Evolutionary conservation across 345 rosid genomes (phyloP), one percentile per base, ranked within the genome.

Genomic region (Moringa oleifera): DNA sequence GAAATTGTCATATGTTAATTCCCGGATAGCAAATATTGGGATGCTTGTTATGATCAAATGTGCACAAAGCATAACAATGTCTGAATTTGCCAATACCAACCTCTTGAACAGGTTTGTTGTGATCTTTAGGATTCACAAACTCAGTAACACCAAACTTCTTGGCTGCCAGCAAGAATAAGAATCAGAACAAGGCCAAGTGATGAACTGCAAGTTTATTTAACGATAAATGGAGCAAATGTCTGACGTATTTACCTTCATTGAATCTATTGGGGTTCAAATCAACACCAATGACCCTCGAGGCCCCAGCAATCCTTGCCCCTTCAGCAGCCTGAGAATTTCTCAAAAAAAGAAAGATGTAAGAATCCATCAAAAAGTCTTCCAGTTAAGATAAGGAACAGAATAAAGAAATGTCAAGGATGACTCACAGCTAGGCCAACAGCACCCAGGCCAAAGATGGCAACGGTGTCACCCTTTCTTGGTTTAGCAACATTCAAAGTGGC

Each of bases 401-500:
- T 11, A 33, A 33, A 33, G 11, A n/a, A n/a, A n/a, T n/a, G n/a
- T n/a, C n/a, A 13, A 53, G 23, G 57, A 51, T 6, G 53, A 70
- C 81, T 71, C 54, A 84, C 86, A 8, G 83, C 90, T 9, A 89
- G 89, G 58, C 93, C 93, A 59, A 89, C 90, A 53, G 96, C 86
- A 41, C 91, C 96, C 22, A 89, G 72, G 18, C 96, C 90, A 21
- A 86, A 89, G 46, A 89, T 23, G 0, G 93, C 89, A 53, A 89
- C 89, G 11, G 79, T 68, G 0, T 79, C 83, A 21, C 96, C 96
- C 73, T 78, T 76, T 23, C 76, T 76, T 0, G 96, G 96, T 74
- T 83, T 84, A 59, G 96, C 90, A 18, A 89, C 93, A 72, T 86
- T 89, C 71, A 89, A 33, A 36, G 93, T 78, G 11, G 96, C 96